These are phyloP conservation scores for Fusarium sacchari DNA, from an alignment of 2,329 filamentous ascomycete genomes.

Conservation along the genomic window DNA sequence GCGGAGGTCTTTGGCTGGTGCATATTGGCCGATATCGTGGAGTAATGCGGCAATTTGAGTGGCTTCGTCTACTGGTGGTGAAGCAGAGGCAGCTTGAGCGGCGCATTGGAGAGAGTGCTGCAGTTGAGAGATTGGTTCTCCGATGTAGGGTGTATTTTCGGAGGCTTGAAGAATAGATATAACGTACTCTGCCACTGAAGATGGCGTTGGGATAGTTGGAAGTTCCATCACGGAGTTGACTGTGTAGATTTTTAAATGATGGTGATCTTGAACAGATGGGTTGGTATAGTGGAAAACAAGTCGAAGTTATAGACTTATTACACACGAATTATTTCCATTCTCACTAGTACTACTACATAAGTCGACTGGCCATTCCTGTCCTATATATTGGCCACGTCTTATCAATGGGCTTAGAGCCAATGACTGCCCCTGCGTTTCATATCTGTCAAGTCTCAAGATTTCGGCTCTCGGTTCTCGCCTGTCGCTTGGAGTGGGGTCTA, in stretches of 20 bases:
- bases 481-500: not conserved
- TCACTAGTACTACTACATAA: fast-evolving
- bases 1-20: not conserved
- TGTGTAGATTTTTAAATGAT: no score
- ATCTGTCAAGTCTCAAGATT: not conserved
- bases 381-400: not conserved
- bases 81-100: not conserved
- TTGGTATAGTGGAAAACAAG: not conserved
- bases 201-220: not conserved
- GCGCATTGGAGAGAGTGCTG: not conserved
- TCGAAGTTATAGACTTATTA: not conserved
- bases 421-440: no score
- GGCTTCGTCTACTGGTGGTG: not conserved
- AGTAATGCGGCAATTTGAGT: not conserved
- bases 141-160: not conserved
- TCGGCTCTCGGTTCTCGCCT: not conserved
- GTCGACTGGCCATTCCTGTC: not conserved
- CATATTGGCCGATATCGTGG: not conserved
- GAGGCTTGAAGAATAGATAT: not conserved
- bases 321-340: fast-evolving
- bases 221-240: not conserved
- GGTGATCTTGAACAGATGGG: not conserved
- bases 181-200: not conserved
- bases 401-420: not conserved
- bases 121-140: not conserved